Evolutionary conservation across 1,139 yeast genomes (phyloP).

Genomic region (Candida sojae): DNA sequence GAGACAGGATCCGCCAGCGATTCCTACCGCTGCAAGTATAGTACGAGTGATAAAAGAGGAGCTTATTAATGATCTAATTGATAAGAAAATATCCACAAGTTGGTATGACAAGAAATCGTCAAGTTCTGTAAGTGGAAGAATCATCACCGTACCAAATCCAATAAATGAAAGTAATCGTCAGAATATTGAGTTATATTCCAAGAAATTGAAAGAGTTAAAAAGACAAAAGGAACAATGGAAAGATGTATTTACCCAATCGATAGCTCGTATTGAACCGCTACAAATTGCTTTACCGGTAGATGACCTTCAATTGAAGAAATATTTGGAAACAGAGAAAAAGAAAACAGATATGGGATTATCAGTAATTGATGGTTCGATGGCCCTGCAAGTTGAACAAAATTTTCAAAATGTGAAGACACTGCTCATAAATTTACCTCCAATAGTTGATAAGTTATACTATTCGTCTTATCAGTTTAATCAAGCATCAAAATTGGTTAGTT

Average conservation of each 20-base stretch:
- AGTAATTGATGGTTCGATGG: constrained; percentile 11
- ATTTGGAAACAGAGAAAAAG: constrained; percentile 12
- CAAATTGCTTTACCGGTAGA: constrained; percentile 12
- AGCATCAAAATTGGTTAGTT: constrained; percentile 22
- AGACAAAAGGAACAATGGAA: constrained; percentile 55
- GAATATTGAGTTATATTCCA: constrained; percentile 46
- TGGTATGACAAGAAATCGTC: constrained; percentile 56
- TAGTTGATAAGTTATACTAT: constrained; percentile 25
- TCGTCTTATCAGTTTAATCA: constrained; percentile 24
- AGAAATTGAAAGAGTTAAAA: constrained; percentile 44
- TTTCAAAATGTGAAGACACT: constrained; percentile 16
- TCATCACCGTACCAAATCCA: constrained; percentile 52
- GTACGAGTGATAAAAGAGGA: constrained; percentile 72
- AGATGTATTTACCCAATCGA: constrained; percentile 25
- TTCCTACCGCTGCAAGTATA: constrained; percentile 46
- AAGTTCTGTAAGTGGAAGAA: constrained; percentile 19
- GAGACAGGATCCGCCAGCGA: constrained; percentile 27
- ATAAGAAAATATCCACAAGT: constrained; percentile 61
- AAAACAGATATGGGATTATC: constrained; percentile 7
- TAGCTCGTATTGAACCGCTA: constrained; percentile 20
- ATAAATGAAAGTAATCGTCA: constrained; percentile 52
- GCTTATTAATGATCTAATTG: constrained; percentile 55
- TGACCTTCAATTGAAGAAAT: constrained; percentile 13
- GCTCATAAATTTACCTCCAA: constrained; percentile 17
- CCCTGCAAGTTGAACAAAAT: constrained; percentile 13